Percentiles rank a stretch among this genome's conserved stretches.
phyloP scores from a whole-genome alignment of 306 rosid genomes.

The Lathyrus sativus region DNA sequence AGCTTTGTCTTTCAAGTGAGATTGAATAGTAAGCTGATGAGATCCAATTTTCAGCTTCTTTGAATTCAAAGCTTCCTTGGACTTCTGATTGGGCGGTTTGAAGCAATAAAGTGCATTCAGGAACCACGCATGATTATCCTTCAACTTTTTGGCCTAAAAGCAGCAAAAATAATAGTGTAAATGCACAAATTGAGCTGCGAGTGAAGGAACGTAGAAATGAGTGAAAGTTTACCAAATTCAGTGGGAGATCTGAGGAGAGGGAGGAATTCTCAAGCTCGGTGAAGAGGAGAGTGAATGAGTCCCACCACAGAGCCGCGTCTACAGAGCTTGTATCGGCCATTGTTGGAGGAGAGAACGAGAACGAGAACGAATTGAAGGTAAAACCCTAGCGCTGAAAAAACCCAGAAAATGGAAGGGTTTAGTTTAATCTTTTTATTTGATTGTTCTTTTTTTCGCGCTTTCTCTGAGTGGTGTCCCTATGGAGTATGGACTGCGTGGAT shows the following conservation, averaged over 20 bases:
- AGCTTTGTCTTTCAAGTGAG: conserved; percentile 76
- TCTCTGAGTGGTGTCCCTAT: background rate
- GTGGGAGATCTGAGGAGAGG: conserved; percentile 67
- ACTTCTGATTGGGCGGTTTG: conserved; percentile 70
- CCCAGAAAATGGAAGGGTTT: conserved; percentile 35
- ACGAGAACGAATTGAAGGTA: background rate
- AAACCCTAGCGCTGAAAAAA: conserved; percentile 45
- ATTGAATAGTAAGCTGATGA: conserved; percentile 53
- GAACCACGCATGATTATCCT: conserved; percentile 73
- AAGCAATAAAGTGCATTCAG: conserved; percentile 60
- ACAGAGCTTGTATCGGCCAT: conserved; percentile 67
- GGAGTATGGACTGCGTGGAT: background rate
- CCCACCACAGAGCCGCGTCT: conserved; percentile 95
- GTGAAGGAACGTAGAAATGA: background rate
- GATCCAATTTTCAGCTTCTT: conserved; percentile 66
- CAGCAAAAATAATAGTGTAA: conserved; percentile 29
- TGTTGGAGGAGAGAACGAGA: conserved; percentile 31
- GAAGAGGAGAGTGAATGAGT: conserved; percentile 66
- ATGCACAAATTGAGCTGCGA: background rate
- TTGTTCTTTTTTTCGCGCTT: conserved; percentile 62
- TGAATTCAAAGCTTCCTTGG: conserved; percentile 73
- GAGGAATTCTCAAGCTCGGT: conserved; percentile 74
- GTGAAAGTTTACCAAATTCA: conserved; percentile 56
- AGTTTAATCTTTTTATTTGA: conserved; percentile 32
- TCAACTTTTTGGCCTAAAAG: conserved; percentile 72